Evolutionary conservation across 495 filamentous ascomycete species (phyloP), one percentile per base, ranked within the genome.

Genomic region (Penicillium daleae): DNA sequence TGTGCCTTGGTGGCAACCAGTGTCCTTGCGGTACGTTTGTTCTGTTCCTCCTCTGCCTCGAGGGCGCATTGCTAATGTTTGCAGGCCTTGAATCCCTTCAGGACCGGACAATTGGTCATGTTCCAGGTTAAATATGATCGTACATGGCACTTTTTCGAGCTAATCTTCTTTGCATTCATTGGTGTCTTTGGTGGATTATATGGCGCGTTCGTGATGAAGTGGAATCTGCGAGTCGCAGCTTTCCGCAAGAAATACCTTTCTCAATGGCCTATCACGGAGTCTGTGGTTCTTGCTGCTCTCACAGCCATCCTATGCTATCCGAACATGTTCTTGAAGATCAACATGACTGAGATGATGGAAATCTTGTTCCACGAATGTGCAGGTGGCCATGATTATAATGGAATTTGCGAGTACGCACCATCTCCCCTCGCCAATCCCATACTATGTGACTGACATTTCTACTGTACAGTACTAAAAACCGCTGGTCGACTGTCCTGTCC

Each of bases 321-420:
- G 1, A 99, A 98, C 72, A 93, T 91, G 75, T 98, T 99, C 67
- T 74, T 99, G 54, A 85, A 91, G 64, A 97, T 99, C 68, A 96
- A 99, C 76, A 98, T 99, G 95, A 97, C 95, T 0, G 93, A 97
- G 76, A 96, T 92, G 79, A 98, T 99, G 95, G 93, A 97, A 74
- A 96, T 97, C 62, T 79, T 99, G 2, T 99, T 99, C 74, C 83
- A 88, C 13, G 96, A 99, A 77, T 99, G 95, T 68, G 93, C 97
- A 74, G 94, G 92, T 24, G 89, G 85, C 17, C 91, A 96, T 75
- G 91, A 97, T 67, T 97, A 97, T 67, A 83, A 94, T 53, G 93
- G 90, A 1, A 84, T 99, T 51, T 99, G 95, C 87, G 90, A 97
- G 82, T 86, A 76, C 74, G 81, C 75, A 29, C 6, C 35, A 24